Conservation (phyloP, 441 rosid genomes). For the Omphalea diandra region DNA sequence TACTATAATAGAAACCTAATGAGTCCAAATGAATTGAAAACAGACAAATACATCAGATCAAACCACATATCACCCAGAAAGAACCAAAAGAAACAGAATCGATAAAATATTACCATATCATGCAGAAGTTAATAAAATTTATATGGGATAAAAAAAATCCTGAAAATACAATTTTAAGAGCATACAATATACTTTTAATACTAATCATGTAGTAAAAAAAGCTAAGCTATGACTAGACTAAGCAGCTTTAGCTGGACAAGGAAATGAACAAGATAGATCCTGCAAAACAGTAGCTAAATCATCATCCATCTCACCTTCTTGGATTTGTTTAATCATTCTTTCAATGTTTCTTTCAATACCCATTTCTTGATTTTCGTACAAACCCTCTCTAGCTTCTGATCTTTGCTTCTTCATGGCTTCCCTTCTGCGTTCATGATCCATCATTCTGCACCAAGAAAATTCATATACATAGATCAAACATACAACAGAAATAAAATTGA, state of each 20-base stretch:
- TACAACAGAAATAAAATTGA: neutral
- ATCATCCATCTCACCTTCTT: conserved; percentile 25
- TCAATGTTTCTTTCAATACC: conserved; percentile 21
- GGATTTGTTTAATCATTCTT: conserved; percentile 21
- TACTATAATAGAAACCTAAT: too few species aligned
- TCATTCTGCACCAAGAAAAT: conserved; percentile 32
- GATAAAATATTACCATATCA: too few species aligned
- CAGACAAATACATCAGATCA: too few species aligned
- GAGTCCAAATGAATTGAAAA: too few species aligned
- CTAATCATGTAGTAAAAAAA: neutral
- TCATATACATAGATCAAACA: neutral
- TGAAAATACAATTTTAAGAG: neutral
- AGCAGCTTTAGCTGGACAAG: conserved; percentile 49
- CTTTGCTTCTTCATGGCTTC: conserved; percentile 41
- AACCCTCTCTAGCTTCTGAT: conserved; percentile 25
- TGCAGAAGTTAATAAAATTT: too few species aligned
- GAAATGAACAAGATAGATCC: conserved; percentile 32
- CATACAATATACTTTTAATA: neutral
- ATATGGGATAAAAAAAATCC: neutral
- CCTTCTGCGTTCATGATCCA: conserved; percentile 59
- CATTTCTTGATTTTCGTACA: conserved; percentile 27
- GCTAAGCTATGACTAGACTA: conserved; percentile 27
- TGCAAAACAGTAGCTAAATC: conserved; percentile 40
- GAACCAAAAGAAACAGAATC: too few species aligned
- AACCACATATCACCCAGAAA: too few species aligned